Conservation (phyloP, 2,329 filamentous ascomycete species). For the Cylindrodendrum hubeiense region DNA sequence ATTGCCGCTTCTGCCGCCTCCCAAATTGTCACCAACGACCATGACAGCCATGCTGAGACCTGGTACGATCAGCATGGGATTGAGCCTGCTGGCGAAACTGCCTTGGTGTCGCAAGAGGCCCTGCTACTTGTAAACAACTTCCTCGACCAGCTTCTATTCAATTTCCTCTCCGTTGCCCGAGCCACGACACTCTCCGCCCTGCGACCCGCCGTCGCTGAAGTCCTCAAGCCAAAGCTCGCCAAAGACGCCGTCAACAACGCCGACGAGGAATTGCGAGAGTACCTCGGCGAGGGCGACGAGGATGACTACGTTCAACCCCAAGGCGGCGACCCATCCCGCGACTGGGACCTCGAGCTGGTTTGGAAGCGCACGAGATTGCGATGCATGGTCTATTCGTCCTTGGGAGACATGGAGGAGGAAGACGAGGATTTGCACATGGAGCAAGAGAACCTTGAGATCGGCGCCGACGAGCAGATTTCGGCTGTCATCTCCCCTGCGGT, state of each 20-base stretch:
- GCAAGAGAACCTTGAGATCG: constrained; percentile 77
- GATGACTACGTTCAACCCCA: constrained; percentile 75
- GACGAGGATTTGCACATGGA: constrained; percentile 93
- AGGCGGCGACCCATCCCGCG: constrained; percentile 61
- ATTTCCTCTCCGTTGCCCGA: constrained; percentile 83
- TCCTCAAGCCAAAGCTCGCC: constrained; percentile 90
- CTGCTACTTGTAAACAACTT: constrained; percentile 89
- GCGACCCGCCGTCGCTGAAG: constrained; percentile 85
- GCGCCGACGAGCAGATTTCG: constrained; percentile 68
- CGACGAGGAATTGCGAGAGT: constrained; percentile 89
- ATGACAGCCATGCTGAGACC: constrained; percentile 78
- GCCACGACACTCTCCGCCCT: constrained; percentile 82
- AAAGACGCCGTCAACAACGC: constrained; percentile 85
- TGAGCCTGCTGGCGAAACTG: constrained; percentile 74
- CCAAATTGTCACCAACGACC: constrained; percentile 90
- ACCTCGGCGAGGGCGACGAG: constrained; percentile 83
- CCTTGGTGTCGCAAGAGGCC: constrained; percentile 78
- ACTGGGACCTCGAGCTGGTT: constrained; percentile 91
- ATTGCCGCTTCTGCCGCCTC: constrained; percentile 90
- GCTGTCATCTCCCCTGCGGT: constrained; percentile 88
- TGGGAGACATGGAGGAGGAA: constrained; percentile 97
- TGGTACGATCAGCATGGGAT: constrained; percentile 78
- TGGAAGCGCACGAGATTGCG: constrained; percentile 95
- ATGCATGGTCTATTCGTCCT: constrained; percentile 97
- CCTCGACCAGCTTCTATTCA: constrained; percentile 92